Evolutionary conservation across 1,284 basidiomycete genomes (phyloP).

Genomic region (Meira miltonrushii): DNA sequence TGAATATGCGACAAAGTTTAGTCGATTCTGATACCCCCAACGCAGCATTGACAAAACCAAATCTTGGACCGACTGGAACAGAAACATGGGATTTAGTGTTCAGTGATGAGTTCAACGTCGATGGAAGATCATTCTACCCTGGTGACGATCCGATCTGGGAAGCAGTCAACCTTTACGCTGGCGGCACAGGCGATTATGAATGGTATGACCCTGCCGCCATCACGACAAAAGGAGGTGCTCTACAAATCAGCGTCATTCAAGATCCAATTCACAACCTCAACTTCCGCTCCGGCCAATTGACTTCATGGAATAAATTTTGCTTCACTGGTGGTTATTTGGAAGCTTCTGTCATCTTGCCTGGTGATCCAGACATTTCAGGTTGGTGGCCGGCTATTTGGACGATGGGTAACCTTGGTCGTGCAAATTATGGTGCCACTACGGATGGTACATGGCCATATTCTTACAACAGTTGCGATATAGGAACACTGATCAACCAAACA

Average conservation of each 20-base stretch:
- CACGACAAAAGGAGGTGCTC: slow-evolving; percentile 32
- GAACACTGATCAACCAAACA: slow-evolving; percentile 46
- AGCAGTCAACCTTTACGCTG: slow-evolving; percentile 33
- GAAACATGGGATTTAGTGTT: slow-evolving; percentile 31
- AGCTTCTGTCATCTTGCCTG: slow-evolving; percentile 33
- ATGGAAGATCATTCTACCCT: slow-evolving; percentile 42
- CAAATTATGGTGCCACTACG: slow-evolving; percentile 73
- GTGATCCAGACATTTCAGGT: slow-evolving; percentile 27
- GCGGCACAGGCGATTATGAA: slow-evolving; percentile 19
- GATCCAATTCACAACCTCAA: slow-evolving; percentile 53
- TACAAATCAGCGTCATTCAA: slow-evolving; percentile 30
- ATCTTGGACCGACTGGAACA: neutral
- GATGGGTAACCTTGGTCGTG: slow-evolving; percentile 62
- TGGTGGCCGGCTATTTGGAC: slow-evolving; percentile 43
- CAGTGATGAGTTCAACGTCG: slow-evolving; percentile 44
- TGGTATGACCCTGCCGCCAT: slow-evolving; percentile 46
- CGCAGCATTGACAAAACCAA: slow-evolving; percentile 15
- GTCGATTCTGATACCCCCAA: slow-evolving; percentile 43
- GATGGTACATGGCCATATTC: slow-evolving; percentile 51
- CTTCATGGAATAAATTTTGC: slow-evolving; percentile 50
- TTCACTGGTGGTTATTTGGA: slow-evolving; percentile 53
- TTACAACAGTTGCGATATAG: slow-evolving; percentile 54
- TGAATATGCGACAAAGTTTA: slow-evolving; percentile 14
- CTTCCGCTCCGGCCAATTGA: slow-evolving; percentile 45
- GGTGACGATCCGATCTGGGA: slow-evolving; percentile 53